Evolutionary conservation across 805 yeast species (phyloP).

Genomic region (Candida nanaspora): DNA sequence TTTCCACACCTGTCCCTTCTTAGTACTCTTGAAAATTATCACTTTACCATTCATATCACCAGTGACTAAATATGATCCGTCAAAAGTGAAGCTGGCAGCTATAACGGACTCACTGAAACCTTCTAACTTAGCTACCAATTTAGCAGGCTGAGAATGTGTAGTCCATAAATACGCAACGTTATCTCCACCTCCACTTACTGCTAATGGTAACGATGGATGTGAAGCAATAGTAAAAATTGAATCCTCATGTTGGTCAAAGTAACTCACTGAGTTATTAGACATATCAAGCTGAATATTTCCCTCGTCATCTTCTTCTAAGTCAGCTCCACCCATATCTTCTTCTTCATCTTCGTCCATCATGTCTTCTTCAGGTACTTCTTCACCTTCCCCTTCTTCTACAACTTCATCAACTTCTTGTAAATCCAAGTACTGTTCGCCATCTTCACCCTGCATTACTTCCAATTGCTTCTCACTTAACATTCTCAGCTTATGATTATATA

Average conservation of each 20-base stretch:
- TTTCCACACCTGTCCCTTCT: slow-evolving; percentile 82
- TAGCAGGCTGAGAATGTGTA: slow-evolving; percentile 78
- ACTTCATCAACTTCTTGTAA: slow-evolving; percentile 26
- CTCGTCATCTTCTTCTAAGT: slow-evolving; percentile 34
- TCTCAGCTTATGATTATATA: no score
- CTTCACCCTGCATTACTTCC: slow-evolving; percentile 2
- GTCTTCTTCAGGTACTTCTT: slow-evolving; percentile 11
- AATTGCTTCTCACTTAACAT: neutral
- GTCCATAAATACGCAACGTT: slow-evolving; percentile 89
- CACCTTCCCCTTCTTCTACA: slow-evolving; percentile 19
- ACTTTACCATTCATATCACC: slow-evolving; percentile 95
- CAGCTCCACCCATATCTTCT: slow-evolving; percentile 23
- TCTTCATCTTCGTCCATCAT: slow-evolving; percentile 26
- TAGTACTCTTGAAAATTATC: slow-evolving; percentile 60
- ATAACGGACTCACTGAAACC: slow-evolving; percentile 89
- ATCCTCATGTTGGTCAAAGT: slow-evolving; percentile 86
- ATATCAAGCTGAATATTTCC: slow-evolving; percentile 71
- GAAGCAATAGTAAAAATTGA: slow-evolving; percentile 75
- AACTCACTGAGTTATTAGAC: slow-evolving; percentile 82
- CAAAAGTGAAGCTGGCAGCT: slow-evolving; percentile 73
- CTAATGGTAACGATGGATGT: slow-evolving; percentile 81
- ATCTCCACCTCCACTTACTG: slow-evolving; percentile 95
- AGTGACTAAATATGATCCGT: slow-evolving; percentile 75
- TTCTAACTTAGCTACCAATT: slow-evolving; percentile 62
- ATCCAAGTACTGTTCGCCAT: slow-evolving; percentile 21